phyloP scores from a whole-genome alignment of 441 rosid species.

The Mallotus japonicus region DNA sequence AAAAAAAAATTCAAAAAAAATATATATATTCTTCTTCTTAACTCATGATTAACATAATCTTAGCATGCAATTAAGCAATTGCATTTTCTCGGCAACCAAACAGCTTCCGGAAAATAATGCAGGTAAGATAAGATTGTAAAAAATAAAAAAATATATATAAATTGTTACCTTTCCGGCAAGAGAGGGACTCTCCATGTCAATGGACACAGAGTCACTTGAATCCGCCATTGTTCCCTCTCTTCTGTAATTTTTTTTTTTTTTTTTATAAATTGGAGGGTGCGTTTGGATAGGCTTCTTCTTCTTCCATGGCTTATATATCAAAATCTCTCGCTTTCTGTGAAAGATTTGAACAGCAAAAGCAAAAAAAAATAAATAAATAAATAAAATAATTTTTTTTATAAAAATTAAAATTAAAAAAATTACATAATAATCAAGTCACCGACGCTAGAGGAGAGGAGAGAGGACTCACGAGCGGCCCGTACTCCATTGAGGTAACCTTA shows the following conservation, averaged over 20 bases:
- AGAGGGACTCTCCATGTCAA: slow-evolving; percentile 76
- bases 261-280: slow-evolving; percentile 20
- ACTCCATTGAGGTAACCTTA: slow-evolving; percentile 32
- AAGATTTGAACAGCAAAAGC: not conserved
- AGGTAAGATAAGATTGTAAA: too few relatives aligned
- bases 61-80: too few relatives aligned
- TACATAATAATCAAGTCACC: slow-evolving; percentile 52
- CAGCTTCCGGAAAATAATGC: slow-evolving; percentile 3
- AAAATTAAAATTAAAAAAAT: not conserved
- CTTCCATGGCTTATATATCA: slow-evolving; percentile 29
- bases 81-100: slow-evolving; percentile 39
- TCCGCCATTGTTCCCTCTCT: slow-evolving; percentile 50
- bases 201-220: slow-evolving; percentile 79
- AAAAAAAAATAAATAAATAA: not conserved
- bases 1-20: too few relatives aligned
- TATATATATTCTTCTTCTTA: not conserved
- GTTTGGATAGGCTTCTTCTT: slow-evolving; percentile 24
- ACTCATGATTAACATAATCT: not conserved
- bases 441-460: slow-evolving; percentile 37
- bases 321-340: slow-evolving; percentile 16
- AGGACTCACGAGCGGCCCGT: slow-evolving; percentile 39
- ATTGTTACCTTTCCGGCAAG: slow-evolving; percentile 65
- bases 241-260: slow-evolving; percentile 21
- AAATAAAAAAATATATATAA: not conserved
- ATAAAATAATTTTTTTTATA: not conserved